Percentiles rank a stretch among this genome's conserved stretches.
Evolutionary conservation across 2,329 filamentous ascomycete species (phyloP).

Genomic region (Dactylellina drechsleri): DNA sequence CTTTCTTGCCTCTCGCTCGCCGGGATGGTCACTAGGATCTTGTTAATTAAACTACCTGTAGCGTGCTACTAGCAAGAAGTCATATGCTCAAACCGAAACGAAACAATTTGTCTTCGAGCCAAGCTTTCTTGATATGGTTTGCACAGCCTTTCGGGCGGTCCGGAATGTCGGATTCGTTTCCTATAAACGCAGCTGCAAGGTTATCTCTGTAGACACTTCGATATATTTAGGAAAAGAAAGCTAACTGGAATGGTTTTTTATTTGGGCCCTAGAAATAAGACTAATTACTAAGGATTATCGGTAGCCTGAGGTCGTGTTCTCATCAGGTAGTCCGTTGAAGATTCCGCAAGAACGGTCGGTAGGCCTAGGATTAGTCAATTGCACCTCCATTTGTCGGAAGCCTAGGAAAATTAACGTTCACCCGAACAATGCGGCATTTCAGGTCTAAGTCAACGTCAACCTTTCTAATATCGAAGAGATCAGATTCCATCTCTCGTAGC

Average conservation of each 20-base stretch:
- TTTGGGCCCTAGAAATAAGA: constrained; percentile 6
- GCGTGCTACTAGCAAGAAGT: constrained; percentile 39
- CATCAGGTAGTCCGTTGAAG: constrained; percentile 21
- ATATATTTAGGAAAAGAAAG: not conserved
- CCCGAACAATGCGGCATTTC: constrained; percentile 30
- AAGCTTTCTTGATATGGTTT: constrained; percentile 13
- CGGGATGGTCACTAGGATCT: constrained; percentile 37
- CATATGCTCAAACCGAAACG: constrained; percentile 55
- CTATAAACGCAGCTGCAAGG: constrained; percentile 31
- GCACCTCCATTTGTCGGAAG: constrained; percentile 34
- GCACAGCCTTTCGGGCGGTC: constrained; percentile 45
- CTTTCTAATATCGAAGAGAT: constrained; percentile 14
- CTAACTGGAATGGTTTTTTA: not conserved
- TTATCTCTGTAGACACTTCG: constrained; percentile 8
- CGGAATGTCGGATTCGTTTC: constrained; percentile 54
- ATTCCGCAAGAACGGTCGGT: constrained; percentile 17
- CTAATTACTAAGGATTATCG: constrained; percentile 2
- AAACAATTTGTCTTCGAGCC: constrained; percentile 36
- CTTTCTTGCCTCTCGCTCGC: constrained; percentile 1
- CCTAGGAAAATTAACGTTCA: not conserved
- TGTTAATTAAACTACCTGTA: constrained; percentile 37
- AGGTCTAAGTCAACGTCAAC: constrained; percentile 34
- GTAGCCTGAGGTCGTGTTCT: constrained; percentile 8
- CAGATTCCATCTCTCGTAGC: not conserved
- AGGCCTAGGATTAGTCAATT: constrained; percentile 16